Conservation (phyloP, 306 rosid species). For the Carpinus viminea region DNA sequence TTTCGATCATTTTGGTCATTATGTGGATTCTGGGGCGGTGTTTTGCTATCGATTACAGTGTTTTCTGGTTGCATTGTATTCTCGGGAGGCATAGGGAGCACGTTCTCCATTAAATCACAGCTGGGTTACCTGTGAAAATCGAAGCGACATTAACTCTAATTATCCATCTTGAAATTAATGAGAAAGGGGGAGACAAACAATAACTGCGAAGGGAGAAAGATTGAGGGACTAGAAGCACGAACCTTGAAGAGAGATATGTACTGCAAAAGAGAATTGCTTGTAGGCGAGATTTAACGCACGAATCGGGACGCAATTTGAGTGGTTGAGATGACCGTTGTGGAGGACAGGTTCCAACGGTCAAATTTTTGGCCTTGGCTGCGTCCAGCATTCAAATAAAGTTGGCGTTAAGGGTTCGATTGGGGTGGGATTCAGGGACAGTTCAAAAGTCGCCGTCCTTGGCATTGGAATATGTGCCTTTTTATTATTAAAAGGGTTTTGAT, state of each 20-base stretch:
- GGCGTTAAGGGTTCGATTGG: not conserved
- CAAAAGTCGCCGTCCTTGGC: not conserved
- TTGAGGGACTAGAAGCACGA: not conserved
- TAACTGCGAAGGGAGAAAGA: not conserved
- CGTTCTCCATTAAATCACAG: conserved; percentile 42
- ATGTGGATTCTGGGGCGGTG: conserved; percentile 41
- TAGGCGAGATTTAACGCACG: not conserved
- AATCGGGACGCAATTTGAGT: not conserved
- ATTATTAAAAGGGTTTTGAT: too few relatives aligned
- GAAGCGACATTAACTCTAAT: not conserved
- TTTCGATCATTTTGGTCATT: conserved; percentile 26
- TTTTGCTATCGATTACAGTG: conserved; percentile 33
- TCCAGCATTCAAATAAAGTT: conserved; percentile 9
- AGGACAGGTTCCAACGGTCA: conserved; percentile 45
- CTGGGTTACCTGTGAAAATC: not conserved
- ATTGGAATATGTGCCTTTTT: too few relatives aligned
- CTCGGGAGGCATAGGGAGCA: conserved; percentile 32
- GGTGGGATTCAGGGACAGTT: not conserved
- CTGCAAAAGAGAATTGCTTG: not conserved
- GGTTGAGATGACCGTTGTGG: conserved; percentile 37
- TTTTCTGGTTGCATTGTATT: conserved; percentile 35
- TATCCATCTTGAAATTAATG: not conserved
- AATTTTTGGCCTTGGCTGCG: conserved; percentile 13
- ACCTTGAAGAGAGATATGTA: not conserved
- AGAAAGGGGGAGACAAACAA: not conserved